Base-by-base conservation (phyloP, 495 filamentous ascomycete species). In the Massariosphaeria phaeospora region DNA sequence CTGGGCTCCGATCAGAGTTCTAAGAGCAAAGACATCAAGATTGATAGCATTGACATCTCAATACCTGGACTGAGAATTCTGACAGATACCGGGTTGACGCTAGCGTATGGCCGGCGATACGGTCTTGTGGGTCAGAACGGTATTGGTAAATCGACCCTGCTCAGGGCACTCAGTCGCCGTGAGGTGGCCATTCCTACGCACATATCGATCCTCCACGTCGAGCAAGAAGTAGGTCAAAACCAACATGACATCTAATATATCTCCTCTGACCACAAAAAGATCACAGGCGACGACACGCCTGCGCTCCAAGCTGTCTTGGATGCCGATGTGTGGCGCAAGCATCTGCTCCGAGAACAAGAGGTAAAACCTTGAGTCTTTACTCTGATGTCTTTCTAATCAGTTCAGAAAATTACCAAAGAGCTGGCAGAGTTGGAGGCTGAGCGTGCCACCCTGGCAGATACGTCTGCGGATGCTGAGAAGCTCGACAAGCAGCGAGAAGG, bases 1-100 rank as follows among this genome's bases (percentile, higher is more conserved):
- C 61, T 97, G 56, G 91, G 89, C 38, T 72, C 80, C n/a, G 73
- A 75, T 48, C 70, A 57, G 70, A 78, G 48, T 72, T 61, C 82
- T 51, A 97, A 97, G 84, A 96, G 91, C 69, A 99, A 99, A 77
- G 93, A 99, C 69, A 94, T 99, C 75, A 99, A 97, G 75, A 75
- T 99, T 56, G 93, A 99, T 64, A 85, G 88, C 55, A 84, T 95
- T 65, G 93, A 99, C 74, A 85, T 97, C 41, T 82, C 89, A 35
- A 96, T 99, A 61, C 82, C 88, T 48, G 94, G 91, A 15, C 76
- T 80, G 59, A 82, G 93, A 46, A 99, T 99, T 59, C 67, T 99
- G 61, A 86, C 81, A 36, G 94, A 97, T 68, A 95, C 90, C 17
- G 84, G 78, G 17, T 70, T 99, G 41, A 96, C 90, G 1, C 77